phyloP scores from a whole-genome alignment of 2,329 filamentous ascomycete species.

The Aspergillus fumigatus region DNA sequence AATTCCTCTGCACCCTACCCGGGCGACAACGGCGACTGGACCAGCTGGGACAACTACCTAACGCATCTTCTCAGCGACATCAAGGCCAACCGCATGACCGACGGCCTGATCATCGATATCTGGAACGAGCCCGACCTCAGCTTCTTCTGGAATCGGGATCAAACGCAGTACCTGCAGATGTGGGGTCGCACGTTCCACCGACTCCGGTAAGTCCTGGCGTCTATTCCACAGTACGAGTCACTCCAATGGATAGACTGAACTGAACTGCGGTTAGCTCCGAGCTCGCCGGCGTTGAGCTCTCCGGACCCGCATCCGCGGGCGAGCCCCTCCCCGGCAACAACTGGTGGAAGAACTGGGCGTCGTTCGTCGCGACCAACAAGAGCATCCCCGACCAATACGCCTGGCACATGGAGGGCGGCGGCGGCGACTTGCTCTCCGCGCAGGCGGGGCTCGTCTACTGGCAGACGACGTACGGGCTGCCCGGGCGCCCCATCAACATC shows the following conservation, averaged over 20 bases:
- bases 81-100: conserved; percentile 22
- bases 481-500: conserved; percentile 39
- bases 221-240: too few species aligned
- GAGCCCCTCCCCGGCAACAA: conserved; percentile 28
- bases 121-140: conserved; percentile 51
- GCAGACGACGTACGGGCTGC: conserved; percentile 26
- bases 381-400: conserved; percentile 43
- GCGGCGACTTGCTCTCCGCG: conserved; percentile 26
- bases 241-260: too few species aligned
- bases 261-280: background rate
- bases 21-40: conserved; percentile 4
- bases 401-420: conserved; percentile 40
- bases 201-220: conserved; percentile 27
- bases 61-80: conserved; percentile 16
- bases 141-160: conserved; percentile 35
- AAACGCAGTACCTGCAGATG: conserved; percentile 40
- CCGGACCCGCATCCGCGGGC: conserved; percentile 37
- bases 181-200: conserved; percentile 37
- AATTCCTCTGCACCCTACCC: conserved; percentile 1
- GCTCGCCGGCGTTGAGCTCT: conserved; percentile 23
- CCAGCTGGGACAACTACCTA: conserved; percentile 11
- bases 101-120: conserved; percentile 44
- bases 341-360: conserved; percentile 42
- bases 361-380: conserved; percentile 32
- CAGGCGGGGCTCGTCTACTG: conserved; percentile 23